Percentiles rank a stretch among this genome's conserved stretches.
Evolutionary conservation across 192 early-diverging fungal species (phyloP).

Genomic region (Jimgerdemannia lactiflua): DNA sequence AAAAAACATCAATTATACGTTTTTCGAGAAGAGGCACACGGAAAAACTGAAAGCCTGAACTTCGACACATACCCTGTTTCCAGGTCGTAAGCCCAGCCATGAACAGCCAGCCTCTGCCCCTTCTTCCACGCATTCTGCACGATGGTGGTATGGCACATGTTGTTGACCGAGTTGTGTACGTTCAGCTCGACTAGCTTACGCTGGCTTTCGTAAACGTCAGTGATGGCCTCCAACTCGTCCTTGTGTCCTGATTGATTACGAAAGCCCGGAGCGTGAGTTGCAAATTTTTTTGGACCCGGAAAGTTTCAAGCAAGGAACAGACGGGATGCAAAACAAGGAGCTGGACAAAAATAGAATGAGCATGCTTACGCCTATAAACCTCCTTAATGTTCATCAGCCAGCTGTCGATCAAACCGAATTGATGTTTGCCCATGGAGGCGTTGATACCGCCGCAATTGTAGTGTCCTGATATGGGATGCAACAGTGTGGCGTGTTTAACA

Average conservation of each 20-base stretch:
- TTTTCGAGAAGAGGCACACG: no score
- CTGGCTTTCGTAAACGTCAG: conserved; percentile 41
- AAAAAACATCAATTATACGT: no score
- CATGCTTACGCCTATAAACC: conserved; percentile 62
- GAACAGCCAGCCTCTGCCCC: conserved; percentile 67
- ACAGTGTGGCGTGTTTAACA: background rate
- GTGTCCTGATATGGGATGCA: conserved; percentile 38
- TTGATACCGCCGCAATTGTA: conserved; percentile 73
- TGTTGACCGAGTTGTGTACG: conserved; percentile 66
- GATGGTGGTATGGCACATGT: conserved; percentile 69
- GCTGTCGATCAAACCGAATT: conserved; percentile 83
- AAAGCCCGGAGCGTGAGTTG: background rate
- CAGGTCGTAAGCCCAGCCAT: conserved; percentile 74
- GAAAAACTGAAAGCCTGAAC: no score
- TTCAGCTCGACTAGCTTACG: conserved; percentile 74
- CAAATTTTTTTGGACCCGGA: no score
- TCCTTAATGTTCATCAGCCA: conserved; percentile 90
- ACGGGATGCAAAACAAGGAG: background rate
- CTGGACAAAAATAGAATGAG: background rate
- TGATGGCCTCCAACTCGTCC: conserved; percentile 32
- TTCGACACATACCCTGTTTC: conserved; percentile 38
- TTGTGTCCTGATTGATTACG: conserved; percentile 18
- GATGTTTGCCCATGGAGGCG: conserved; percentile 54
- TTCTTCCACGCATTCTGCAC: conserved; percentile 81
- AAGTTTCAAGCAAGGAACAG: background rate